These are phyloP conservation scores for Balakata baccata DNA, from an alignment of 345 rosid genomes.

Conservation along the genomic window DNA sequence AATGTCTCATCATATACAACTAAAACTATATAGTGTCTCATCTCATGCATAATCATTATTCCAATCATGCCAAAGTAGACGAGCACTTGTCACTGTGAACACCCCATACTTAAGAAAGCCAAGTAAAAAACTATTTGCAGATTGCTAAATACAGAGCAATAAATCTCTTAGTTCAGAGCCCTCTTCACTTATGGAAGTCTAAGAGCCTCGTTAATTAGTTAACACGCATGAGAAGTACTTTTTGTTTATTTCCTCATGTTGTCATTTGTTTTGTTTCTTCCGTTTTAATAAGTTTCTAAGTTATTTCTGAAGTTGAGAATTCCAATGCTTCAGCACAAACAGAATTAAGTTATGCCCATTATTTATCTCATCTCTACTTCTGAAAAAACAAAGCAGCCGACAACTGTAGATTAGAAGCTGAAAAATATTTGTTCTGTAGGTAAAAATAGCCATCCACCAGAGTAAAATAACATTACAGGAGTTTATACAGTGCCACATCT, in stretches of 20 bases:
- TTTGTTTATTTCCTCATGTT: background rate
- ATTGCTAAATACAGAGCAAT: background rate
- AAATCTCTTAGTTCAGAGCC: background rate
- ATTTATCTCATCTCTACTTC: background rate
- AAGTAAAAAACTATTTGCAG: background rate
- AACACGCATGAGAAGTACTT: background rate
- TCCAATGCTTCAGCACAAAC: background rate
- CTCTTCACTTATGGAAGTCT: background rate
- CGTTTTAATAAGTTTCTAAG: background rate
- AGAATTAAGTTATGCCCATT: background rate
- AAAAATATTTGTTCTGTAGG: background rate
- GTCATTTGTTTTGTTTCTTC: background rate
- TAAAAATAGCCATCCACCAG: background rate
- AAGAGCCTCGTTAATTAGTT: background rate
- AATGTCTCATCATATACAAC: background rate
- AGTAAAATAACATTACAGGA: no score
- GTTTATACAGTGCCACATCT: no score
- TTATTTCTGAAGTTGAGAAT: background rate
- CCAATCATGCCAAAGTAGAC: background rate
- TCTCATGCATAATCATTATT: background rate
- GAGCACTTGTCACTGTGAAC: background rate
- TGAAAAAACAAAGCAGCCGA: background rate
- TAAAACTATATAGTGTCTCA: background rate
- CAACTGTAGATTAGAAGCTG: background rate
- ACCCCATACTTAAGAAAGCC: background rate